phyloP scores from a whole-genome alignment of 176 grass and related monocot genomes.

The Cenchrus americanus region DNA sequence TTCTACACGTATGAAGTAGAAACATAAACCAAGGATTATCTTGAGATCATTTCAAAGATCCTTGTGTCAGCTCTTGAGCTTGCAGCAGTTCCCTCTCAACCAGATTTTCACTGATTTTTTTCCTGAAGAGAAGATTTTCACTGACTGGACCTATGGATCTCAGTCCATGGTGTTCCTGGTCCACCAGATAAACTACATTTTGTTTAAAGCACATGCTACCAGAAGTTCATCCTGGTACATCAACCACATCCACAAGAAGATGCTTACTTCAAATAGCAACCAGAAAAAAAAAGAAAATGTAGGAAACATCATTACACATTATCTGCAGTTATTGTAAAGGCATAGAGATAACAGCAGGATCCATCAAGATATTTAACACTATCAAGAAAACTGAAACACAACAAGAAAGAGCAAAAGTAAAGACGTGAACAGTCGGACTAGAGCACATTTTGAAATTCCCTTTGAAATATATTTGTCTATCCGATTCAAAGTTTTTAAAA shows the following conservation, averaged over 20 bases:
- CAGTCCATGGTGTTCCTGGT: conserved; percentile 31
- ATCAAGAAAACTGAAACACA: neutral
- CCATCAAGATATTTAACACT: neutral
- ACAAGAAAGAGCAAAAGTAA: neutral
- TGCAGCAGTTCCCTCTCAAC: conserved; percentile 6
- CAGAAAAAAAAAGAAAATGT: conserved; percentile 8
- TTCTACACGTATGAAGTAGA: neutral
- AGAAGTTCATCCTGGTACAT: conserved; percentile 29
- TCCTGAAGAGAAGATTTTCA: too few relatives aligned
- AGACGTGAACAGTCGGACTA: neutral
- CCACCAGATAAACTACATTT: conserved; percentile 36
- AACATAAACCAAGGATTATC: conserved; percentile 19
- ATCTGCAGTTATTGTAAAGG: neutral
- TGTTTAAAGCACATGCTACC: conserved; percentile 23
- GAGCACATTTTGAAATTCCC: neutral
- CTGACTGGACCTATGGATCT: conserved; percentile 1
- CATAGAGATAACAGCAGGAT: neutral
- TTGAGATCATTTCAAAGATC: neutral
- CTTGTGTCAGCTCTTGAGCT: conserved; percentile 1
- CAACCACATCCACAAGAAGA: conserved; percentile 31
- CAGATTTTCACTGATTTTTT: neutral
- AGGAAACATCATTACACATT: neutral
- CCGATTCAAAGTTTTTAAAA: neutral
- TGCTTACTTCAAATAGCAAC: neutral
- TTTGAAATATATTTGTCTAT: neutral